Percentiles rank a stretch among this genome's conserved stretches.
These are phyloP conservation scores for Neodidymelliopsis sp. DNA, from an alignment of 2,329 filamentous ascomycete species.

Conservation along the genomic window DNA sequence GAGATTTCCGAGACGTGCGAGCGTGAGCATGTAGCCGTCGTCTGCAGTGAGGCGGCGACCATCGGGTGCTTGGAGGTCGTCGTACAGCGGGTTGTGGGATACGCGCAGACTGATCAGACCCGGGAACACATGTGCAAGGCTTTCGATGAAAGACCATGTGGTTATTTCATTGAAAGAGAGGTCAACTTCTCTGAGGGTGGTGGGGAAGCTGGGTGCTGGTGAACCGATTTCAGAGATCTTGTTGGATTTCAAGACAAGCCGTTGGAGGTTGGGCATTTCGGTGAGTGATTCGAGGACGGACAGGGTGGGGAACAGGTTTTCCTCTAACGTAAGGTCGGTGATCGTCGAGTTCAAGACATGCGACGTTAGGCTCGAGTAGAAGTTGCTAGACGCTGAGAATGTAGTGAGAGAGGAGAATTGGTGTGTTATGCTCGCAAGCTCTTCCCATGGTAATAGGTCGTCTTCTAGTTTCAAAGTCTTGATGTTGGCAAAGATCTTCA, in stretches of 20 bases:
- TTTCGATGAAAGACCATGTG: slow-evolving; percentile 77
- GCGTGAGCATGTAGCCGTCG: slow-evolving; percentile 87
- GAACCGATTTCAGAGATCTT: slow-evolving; percentile 60
- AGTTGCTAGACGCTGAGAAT: slow-evolving; percentile 57
- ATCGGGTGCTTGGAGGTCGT: slow-evolving; percentile 57
- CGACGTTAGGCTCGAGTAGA: slow-evolving; percentile 42
- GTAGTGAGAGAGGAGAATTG: slow-evolving; percentile 64
- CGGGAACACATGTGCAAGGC: slow-evolving; percentile 72
- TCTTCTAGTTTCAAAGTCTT: slow-evolving; percentile 59
- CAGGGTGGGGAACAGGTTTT: slow-evolving; percentile 71
- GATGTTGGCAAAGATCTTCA: slow-evolving; percentile 46
- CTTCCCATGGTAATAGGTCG: slow-evolving; percentile 52
- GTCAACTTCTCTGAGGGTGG: slow-evolving; percentile 52
- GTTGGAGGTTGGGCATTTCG: slow-evolving; percentile 61
- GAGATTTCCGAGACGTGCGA: slow-evolving; percentile 75
- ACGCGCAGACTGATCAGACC: slow-evolving; percentile 78
- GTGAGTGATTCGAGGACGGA: slow-evolving; percentile 66
- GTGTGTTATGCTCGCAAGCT: slow-evolving; percentile 51
- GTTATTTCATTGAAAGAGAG: slow-evolving; percentile 55
- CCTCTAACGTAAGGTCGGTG: slow-evolving; percentile 72
- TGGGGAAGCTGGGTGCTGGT: slow-evolving; percentile 35
- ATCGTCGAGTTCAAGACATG: slow-evolving; percentile 60
- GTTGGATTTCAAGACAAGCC: slow-evolving; percentile 76
- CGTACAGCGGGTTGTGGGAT: slow-evolving; percentile 85
- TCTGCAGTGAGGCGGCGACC: slow-evolving; percentile 64